Conservation (phyloP, 257 asterid species). For the Echium plantagineum region DNA sequence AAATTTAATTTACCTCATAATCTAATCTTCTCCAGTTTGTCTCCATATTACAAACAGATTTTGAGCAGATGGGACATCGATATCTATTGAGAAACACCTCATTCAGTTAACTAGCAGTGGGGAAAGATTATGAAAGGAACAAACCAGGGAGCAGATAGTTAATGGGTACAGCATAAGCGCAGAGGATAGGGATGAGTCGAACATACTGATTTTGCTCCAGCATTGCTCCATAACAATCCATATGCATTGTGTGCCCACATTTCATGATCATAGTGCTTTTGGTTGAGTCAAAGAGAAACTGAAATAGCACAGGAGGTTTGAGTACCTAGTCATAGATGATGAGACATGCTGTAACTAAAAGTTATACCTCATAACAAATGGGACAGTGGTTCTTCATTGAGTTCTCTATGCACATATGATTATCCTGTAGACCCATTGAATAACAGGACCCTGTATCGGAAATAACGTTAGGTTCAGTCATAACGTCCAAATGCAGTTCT, state of each 20-base stretch:
- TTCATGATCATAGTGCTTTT: slow-evolving; percentile 57
- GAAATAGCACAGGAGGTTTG: slow-evolving; percentile 11
- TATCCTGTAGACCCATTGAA: slow-evolving; percentile 42
- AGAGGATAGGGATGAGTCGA: slow-evolving; percentile 5
- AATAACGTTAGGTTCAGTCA: not conserved
- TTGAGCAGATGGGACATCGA: slow-evolving; percentile 89
- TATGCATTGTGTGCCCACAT: slow-evolving; percentile 90
- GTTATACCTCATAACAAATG: slow-evolving; percentile 82
- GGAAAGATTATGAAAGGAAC: not conserved
- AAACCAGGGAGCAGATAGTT: slow-evolving; percentile 3
- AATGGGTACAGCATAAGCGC: slow-evolving; percentile 2
- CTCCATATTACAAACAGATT: slow-evolving; percentile 58
- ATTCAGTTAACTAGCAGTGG: not conserved
- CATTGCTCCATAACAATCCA: slow-evolving; percentile 59
- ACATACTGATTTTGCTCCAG: slow-evolving; percentile 52
- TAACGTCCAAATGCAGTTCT: not conserved
- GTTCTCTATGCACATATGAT: slow-evolving; percentile 74
- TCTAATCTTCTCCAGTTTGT: slow-evolving; percentile 58
- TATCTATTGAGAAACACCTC: slow-evolving; percentile 33
- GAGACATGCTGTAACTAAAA: slow-evolving; percentile 1
- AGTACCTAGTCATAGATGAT: slow-evolving; percentile 4
- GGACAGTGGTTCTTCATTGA: slow-evolving; percentile 94
- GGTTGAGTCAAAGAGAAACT: slow-evolving; percentile 91
- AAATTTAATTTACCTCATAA: slow-evolving; percentile 45
- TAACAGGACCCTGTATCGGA: slow-evolving; percentile 78